Evolutionary conservation across 257 asterid genomes (phyloP), one percentile per base, ranked within the genome.

Genomic region (Datura wrightii): DNA sequence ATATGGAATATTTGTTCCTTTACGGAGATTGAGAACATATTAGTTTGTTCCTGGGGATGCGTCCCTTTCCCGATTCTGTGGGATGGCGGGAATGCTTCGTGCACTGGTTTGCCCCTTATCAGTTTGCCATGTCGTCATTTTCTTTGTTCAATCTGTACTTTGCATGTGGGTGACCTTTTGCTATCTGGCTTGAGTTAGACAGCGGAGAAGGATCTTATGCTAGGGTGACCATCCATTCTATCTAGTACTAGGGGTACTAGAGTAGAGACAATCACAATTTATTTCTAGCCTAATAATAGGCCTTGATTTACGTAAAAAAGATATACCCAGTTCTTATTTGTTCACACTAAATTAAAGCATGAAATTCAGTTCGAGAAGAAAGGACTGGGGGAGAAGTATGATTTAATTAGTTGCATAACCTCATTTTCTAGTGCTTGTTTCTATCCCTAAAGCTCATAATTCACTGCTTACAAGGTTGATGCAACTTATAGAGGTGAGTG

Each of bases 381-480:
- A 74, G 56, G 44, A 50, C 42, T 11, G 3, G 60, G 11, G 44
- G 2, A 48, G 81, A 48, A 48, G 81, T 74, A 24, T 48, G 81
- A 48, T 74, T 34, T 48, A 74, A 11, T 31, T 48, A 24, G 80
- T 72, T 72, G 59, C 81, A 74, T 74, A 24, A 24, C n/a, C 8
- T 74, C 7, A 4, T 19, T 50, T 46, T 46, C 3, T 13, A 11
- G 11, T 46, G 58, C 13, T 72, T 46, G 58, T 46, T 46, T 72
- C 60, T 74, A 10, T 76, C 80, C 81, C 44, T 50, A 31, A 24
- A 76, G 7, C 81, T 31, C 62, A 31, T 76, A 76, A 10, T 31
- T 31, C 19, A 52, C 63, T 52, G 24, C 24, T 78, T 78, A 14
- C 34, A 52, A 52, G 31, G 60, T 39, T 52, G 82, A 50, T 52